phyloP scores from a whole-genome alignment of 345 rosid species.

The Psidium guajava region DNA sequence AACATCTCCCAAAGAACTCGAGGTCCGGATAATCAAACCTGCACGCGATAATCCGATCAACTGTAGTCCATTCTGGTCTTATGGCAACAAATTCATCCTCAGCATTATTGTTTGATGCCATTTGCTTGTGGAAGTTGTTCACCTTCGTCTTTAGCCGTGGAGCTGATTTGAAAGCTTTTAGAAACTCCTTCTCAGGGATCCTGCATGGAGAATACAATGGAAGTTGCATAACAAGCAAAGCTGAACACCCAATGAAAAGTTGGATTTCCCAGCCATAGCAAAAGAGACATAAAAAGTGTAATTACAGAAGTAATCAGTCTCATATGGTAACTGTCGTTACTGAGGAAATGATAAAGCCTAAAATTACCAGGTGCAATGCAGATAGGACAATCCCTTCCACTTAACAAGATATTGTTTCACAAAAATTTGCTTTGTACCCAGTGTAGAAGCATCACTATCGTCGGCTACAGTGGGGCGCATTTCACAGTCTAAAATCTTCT shows the following conservation, averaged over 20 bases:
- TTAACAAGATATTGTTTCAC: slow-evolving; percentile 97
- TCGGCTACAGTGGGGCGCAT: slow-evolving; percentile 83
- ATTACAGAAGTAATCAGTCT: not conserved
- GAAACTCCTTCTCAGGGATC: slow-evolving; percentile 92
- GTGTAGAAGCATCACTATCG: slow-evolving; percentile 49
- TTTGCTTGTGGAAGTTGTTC: slow-evolving; percentile 83
- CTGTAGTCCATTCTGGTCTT: slow-evolving; percentile 97
- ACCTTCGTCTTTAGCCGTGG: slow-evolving; percentile 85
- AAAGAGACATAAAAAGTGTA: not conserved
- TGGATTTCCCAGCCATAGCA: not conserved
- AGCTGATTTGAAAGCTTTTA: slow-evolving; percentile 83
- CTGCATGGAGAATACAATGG: slow-evolving; percentile 14
- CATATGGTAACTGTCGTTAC: not conserved
- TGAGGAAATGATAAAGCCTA: not conserved
- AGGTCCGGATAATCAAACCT: slow-evolving; percentile 36
- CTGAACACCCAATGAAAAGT: not conserved
- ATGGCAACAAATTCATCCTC: slow-evolving; percentile 91
- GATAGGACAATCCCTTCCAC: slow-evolving; percentile 97
- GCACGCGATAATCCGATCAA: slow-evolving; percentile 93
- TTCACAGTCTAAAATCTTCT: slow-evolving; percentile 86
- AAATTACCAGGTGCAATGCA: slow-evolving; percentile 89
- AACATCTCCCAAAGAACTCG: not conserved
- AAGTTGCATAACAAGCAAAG: not conserved
- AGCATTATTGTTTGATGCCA: slow-evolving; percentile 42
- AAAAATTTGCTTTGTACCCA: slow-evolving; percentile 60